phyloP scores from a whole-genome alignment of 192 early-diverging fungal species.

The Umbelopsis vinacea region DNA sequence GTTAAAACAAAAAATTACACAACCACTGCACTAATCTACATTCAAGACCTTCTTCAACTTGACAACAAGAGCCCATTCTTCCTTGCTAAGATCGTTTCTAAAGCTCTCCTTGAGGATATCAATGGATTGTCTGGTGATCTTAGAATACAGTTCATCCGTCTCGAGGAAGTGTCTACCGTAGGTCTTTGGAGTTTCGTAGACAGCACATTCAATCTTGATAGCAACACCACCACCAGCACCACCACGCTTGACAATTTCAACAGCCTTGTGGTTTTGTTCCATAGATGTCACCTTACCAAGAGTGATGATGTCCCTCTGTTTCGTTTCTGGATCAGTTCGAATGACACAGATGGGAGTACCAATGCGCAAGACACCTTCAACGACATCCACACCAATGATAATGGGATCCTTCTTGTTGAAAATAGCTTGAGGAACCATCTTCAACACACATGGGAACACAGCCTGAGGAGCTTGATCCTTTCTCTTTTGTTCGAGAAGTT shows the following conservation, averaged over 20 bases:
- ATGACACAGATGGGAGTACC: constrained; percentile 95
- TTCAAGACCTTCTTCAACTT: constrained; percentile 74
- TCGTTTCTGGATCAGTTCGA: constrained; percentile 72
- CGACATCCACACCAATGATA: constrained; percentile 93
- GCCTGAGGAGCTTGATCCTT: constrained; percentile 87
- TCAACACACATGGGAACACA: constrained; percentile 94
- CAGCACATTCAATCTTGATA: constrained; percentile 87
- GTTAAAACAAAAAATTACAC: neutral
- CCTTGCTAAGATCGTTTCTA: constrained; percentile 88
- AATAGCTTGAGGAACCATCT: constrained; percentile 87
- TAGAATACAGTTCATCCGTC: constrained; percentile 74
- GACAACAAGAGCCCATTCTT: constrained; percentile 83
- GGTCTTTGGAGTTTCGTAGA: constrained; percentile 85
- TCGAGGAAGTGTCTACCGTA: constrained; percentile 94
- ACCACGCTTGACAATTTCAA: constrained; percentile 83
- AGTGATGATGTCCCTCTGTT: constrained; percentile 67
- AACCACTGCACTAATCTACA: constrained; percentile 32
- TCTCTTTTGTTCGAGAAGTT: constrained; percentile 83
- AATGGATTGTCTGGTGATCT: constrained; percentile 89
- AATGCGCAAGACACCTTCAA: constrained; percentile 84
- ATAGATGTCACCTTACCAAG: constrained; percentile 93
- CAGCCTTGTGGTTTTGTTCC: constrained; percentile 88
- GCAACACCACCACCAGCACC: constrained; percentile 84
- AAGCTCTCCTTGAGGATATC: constrained; percentile 95
- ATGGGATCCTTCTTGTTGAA: constrained; percentile 96